Conservation (phyloP, 108 stramenopile genomes). For the Aurantiochytrium sp. region DNA sequence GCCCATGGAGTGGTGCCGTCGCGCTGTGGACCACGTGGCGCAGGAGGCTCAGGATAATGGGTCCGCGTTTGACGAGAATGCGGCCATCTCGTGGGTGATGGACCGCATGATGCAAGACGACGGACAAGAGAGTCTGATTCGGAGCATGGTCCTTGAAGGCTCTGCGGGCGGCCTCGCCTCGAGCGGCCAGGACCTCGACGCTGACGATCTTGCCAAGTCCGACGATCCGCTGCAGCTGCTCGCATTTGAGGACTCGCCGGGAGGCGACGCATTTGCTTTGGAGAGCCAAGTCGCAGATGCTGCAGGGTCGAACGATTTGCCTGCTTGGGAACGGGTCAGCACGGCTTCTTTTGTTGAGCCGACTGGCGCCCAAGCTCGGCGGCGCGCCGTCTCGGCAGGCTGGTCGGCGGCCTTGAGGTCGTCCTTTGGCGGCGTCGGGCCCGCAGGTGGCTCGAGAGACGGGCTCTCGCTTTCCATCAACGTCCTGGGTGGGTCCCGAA, state of each 20-base stretch:
- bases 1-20: slow-evolving; percentile 49
- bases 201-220: not conserved
- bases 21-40: slow-evolving; percentile 43
- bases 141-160: not conserved
- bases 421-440: no score
- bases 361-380: not conserved
- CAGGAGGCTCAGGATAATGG: not conserved
- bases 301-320: not conserved
- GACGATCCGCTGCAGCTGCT: not conserved
- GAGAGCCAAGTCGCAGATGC: not conserved
- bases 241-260: not conserved
- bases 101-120: slow-evolving; percentile 48
- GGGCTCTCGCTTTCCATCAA: not conserved
- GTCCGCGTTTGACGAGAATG: slow-evolving; percentile 42
- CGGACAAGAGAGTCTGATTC: not conserved
- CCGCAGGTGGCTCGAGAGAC: not conserved
- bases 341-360: not conserved
- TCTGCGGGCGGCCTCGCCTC: not conserved
- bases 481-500: no score
- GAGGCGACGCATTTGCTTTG: not conserved
- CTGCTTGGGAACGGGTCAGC: not conserved
- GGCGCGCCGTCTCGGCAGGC: not conserved
- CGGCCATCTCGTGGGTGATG: slow-evolving; percentile 55
- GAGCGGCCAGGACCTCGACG: not conserved
- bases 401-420: not conserved